Evolutionary conservation across 2,329 filamentous ascomycete species (phyloP), one percentile per base, ranked within the genome.

Genomic region (Colletotrichum tabaci): DNA sequence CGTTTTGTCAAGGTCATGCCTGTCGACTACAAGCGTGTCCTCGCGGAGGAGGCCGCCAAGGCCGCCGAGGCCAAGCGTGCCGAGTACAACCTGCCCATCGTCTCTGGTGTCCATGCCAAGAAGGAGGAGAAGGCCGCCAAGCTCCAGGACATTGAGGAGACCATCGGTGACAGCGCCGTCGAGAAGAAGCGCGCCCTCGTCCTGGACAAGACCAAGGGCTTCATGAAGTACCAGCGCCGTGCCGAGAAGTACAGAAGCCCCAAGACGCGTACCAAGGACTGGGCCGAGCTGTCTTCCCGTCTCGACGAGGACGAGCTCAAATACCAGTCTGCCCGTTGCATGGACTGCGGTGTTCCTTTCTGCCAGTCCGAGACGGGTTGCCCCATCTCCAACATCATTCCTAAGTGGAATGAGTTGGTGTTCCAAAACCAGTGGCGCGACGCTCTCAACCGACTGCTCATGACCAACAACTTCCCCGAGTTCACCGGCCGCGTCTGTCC

Each of bases 381-480:
- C 81, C 96, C 96, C 1, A 98, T 98, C 82, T 95, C 92, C 76
- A 98, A 98, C 85, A 97, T 98, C 79, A 98, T 98, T 77, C 96
- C 96, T 68, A 98, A 98, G 77, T 98, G 94, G 94, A 98, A 97
- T 68, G 95, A 98, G 73, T 74, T 98, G 10, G 90, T 97, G 0
- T 91, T 91, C 79, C 86, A 90, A 69, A 88, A 90, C 58, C 92
- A 97, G 74, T 98, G 96, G 96, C 90, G 91, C 76, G 95, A 98
- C 82, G 96, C 96, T 30, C 90, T 98, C 4, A 96, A 98, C 83
- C 90, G 94, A 71, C 88, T 98, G 13, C 87, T 98, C 65, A 96
- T 97, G 93, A 98, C 96, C 75, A 98, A 98, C 87, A 98, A 98
- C 85, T 98, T 98, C 88, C 96, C 96, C 4, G 96, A 98, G 81